Evolutionary conservation across 2,329 filamentous ascomycete genomes (phyloP).

Genomic region (Remersonia thermophila): DNA sequence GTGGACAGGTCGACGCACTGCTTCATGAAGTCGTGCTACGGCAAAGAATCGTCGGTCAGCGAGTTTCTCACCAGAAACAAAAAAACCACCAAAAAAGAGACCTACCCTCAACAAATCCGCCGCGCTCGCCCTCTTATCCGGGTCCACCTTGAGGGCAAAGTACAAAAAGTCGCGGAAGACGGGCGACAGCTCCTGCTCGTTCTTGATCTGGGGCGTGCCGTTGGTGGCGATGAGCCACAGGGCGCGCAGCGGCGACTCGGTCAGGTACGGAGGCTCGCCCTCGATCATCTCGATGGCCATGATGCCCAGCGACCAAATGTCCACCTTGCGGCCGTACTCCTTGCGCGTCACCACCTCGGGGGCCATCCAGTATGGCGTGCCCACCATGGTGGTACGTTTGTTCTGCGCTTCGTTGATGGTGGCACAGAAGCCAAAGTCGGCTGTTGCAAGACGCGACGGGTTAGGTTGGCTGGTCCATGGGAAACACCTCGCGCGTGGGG

Average conservation of each 20-base stretch:
- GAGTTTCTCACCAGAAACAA: no score
- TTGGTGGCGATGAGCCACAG: conserved; percentile 95
- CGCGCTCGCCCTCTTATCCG: conserved; percentile 89
- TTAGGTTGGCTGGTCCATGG: conserved; percentile 7
- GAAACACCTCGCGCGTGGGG: no score
- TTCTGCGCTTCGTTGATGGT: conserved; percentile 96
- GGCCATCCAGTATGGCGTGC: conserved; percentile 99
- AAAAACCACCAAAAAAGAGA: conserved; percentile 14
- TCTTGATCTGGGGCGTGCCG: conserved; percentile 88
- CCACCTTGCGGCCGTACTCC: conserved; percentile 95
- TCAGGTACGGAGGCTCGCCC: conserved; percentile 92
- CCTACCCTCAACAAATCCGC: conserved; percentile 85
- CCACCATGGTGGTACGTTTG: conserved; percentile 98
- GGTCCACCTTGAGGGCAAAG: conserved; percentile 90
- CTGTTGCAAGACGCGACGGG: conserved; percentile 29
- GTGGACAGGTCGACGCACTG: conserved; percentile 61
- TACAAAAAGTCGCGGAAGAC: conserved; percentile 86
- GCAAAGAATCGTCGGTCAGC: conserved; percentile 5
- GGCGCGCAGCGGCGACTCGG: conserved; percentile 83
- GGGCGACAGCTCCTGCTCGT: conserved; percentile 67
- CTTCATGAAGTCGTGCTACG: conserved; percentile 72
- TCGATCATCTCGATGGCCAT: conserved; percentile 99
- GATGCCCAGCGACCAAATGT: conserved; percentile 97
- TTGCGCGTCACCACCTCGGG: conserved; percentile 95
- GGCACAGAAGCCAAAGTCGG: conserved; percentile 96